Percentiles rank a stretch among this genome's conserved stretches.
phyloP scores from a whole-genome alignment of 352 stramenopile species.

The Phytophthora macrochlamydospora region DNA sequence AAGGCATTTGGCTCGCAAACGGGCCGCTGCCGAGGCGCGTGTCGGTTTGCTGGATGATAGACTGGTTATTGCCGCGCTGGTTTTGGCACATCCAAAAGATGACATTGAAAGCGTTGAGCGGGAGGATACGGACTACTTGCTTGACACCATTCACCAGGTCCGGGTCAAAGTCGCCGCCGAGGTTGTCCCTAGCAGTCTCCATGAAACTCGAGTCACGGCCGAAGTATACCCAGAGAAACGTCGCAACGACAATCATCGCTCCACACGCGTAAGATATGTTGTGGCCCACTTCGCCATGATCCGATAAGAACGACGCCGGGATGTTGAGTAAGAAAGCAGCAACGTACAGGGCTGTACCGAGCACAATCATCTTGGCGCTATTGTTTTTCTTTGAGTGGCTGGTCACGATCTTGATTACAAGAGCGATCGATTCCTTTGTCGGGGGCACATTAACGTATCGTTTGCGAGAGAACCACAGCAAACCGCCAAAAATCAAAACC shows the following conservation, averaged over 20 bases:
- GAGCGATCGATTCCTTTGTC: conserved; percentile 39
- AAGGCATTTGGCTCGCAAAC: conserved; percentile 45
- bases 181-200: conserved; percentile 36
- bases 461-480: conserved; percentile 35
- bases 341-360: conserved; percentile 37
- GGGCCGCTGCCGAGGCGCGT: conserved; percentile 24
- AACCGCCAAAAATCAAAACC: conserved; percentile 36
- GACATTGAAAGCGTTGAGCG: conserved; percentile 42
- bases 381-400: conserved; percentile 22
- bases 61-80: conserved; percentile 65
- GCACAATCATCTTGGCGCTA: conserved; percentile 32
- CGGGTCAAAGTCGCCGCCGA: conserved; percentile 42
- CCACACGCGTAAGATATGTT: conserved; percentile 47
- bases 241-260: conserved; percentile 40
- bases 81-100: conserved; percentile 61
- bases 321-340: conserved; percentile 49
- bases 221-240: conserved; percentile 44
- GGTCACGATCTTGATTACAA: conserved; percentile 38
- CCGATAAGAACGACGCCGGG: conserved; percentile 47
- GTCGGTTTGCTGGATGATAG: conserved; percentile 66
- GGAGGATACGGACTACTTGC: conserved; percentile 24
- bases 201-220: conserved; percentile 47
- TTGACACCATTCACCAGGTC: conserved; percentile 49
- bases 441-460: conserved; percentile 54
- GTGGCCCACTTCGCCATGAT: conserved; percentile 33